These are phyloP conservation scores for Xylaria sp. DNA, from an alignment of 2,329 filamentous ascomycete species.

Conservation along the genomic window DNA sequence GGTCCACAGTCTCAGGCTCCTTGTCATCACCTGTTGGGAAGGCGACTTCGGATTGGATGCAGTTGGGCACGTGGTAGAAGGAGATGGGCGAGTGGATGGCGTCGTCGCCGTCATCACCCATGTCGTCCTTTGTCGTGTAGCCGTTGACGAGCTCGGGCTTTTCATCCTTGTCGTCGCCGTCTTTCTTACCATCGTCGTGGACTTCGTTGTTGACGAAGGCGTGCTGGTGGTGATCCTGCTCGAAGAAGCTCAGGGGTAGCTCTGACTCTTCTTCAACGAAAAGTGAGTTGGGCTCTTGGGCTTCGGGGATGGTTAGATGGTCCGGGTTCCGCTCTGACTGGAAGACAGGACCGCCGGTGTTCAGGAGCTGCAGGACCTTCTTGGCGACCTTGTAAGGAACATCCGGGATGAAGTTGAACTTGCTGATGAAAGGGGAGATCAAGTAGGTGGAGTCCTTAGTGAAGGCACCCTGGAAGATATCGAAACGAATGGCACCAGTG, in stretches of 20 bases:
- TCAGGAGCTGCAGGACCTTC: slow-evolving; percentile 58
- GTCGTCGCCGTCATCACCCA: slow-evolving; percentile 80
- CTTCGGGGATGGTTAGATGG: slow-evolving; percentile 48
- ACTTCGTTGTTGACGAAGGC: slow-evolving; percentile 12
- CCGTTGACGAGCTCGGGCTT: slow-evolving; percentile 44
- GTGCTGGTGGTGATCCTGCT: slow-evolving; percentile 24
- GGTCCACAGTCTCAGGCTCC: slow-evolving; percentile 68
- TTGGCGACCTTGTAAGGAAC: slow-evolving; percentile 73
- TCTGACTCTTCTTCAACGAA: not conserved
- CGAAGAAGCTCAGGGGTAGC: slow-evolving; percentile 8
- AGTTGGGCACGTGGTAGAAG: slow-evolving; percentile 78
- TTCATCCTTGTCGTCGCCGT: slow-evolving; percentile 18
- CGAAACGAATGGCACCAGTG: slow-evolving; percentile 88
- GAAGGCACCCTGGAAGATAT: slow-evolving; percentile 88
- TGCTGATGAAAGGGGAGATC: slow-evolving; percentile 80
- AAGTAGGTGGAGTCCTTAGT: slow-evolving; percentile 83
- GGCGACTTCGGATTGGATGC: slow-evolving; percentile 63
- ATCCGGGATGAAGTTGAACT: slow-evolving; percentile 69
- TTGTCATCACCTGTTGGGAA: slow-evolving; percentile 46
- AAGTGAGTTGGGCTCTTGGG: slow-evolving; percentile 24
- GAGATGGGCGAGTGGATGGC: slow-evolving; percentile 71
- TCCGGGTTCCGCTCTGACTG: slow-evolving; percentile 36
- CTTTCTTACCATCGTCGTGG: not conserved
- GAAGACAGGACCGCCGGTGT: slow-evolving; percentile 49
- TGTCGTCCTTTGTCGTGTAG: slow-evolving; percentile 86